Evolutionary conservation across 805 yeast genomes (phyloP).

Genomic region (Candida ascalaphidarum): DNA sequence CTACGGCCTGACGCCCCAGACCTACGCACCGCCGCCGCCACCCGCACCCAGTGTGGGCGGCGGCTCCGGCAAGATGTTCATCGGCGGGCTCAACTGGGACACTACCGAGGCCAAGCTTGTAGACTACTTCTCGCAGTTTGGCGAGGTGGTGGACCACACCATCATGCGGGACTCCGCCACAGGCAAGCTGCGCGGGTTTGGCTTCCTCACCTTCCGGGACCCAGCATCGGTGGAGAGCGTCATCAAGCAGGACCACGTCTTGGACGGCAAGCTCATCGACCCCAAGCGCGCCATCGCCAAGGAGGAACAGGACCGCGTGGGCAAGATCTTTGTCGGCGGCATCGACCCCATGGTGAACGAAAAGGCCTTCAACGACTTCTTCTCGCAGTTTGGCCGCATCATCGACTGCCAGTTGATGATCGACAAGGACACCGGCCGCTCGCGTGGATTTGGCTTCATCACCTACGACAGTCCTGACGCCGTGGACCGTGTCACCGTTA

Average conservation of each 20-base stretch:
- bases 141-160: slow-evolving; percentile 79
- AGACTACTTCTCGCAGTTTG: slow-evolving; percentile 78
- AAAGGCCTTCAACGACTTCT: slow-evolving; percentile 77
- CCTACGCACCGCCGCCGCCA: slow-evolving; percentile 8
- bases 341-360: slow-evolving; percentile 91
- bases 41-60: slow-evolving; percentile 25
- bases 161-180: slow-evolving; percentile 87
- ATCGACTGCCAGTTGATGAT: slow-evolving; percentile 96
- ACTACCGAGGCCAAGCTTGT: slow-evolving; percentile 83
- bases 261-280: slow-evolving; percentile 94
- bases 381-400: slow-evolving; percentile 80
- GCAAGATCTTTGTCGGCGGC: slow-evolving; percentile 96
- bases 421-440: slow-evolving; percentile 93
- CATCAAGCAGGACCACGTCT: slow-evolving; percentile 72
- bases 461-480: slow-evolving; percentile 94
- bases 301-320: slow-evolving; percentile 94
- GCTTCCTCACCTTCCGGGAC: slow-evolving; percentile 79
- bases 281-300: slow-evolving; percentile 97
- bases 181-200: slow-evolving; percentile 92
- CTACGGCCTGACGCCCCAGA: too few relatives aligned
- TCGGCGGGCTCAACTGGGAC: slow-evolving; percentile 98
- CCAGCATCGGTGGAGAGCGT: slow-evolving; percentile 83
- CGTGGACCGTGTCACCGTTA: slow-evolving; percentile 79
- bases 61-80: slow-evolving; percentile 86
- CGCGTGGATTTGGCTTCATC: slow-evolving; percentile 95